Conservation (phyloP, 148 eudicot genomes). For the Rhododendron ferrugineum region DNA sequence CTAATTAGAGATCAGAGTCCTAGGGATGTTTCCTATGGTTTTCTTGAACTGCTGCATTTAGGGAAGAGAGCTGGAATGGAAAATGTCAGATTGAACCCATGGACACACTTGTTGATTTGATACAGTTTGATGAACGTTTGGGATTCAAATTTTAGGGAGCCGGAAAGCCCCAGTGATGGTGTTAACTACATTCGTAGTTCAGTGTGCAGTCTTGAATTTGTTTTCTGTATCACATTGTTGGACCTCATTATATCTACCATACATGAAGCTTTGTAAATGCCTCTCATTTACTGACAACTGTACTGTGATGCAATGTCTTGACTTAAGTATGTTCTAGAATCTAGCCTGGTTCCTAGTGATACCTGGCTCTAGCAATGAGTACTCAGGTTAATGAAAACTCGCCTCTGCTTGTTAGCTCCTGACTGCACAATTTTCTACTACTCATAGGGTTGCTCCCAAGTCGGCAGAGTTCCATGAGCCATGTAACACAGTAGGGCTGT, state of each 20-base stretch:
- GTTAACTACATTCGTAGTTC: background rate
- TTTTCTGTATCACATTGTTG: background rate
- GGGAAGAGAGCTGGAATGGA: conserved; percentile 6
- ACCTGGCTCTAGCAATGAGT: background rate
- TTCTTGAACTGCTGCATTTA: background rate
- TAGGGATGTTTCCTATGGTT: background rate
- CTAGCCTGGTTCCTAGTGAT: conserved; percentile 3
- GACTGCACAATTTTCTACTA: background rate
- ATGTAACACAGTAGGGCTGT: too few species aligned
- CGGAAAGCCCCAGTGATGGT: background rate
- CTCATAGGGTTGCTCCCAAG: background rate
- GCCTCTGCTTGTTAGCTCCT: background rate
- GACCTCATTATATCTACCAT: background rate
- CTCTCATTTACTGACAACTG: background rate
- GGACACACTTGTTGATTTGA: too few species aligned
- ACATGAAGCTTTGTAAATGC: background rate
- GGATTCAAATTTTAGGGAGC: too few species aligned
- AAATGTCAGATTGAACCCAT: background rate
- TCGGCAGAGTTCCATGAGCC: too few species aligned
- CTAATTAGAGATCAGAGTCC: background rate
- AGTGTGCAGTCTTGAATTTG: background rate
- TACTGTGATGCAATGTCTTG: background rate
- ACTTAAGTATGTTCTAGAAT: background rate
- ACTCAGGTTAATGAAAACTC: background rate
- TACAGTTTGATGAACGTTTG: too few species aligned